These are phyloP conservation scores for Thraustochytrium sp. DNA, from an alignment of 352 stramenopile species.

Conservation along the genomic window DNA sequence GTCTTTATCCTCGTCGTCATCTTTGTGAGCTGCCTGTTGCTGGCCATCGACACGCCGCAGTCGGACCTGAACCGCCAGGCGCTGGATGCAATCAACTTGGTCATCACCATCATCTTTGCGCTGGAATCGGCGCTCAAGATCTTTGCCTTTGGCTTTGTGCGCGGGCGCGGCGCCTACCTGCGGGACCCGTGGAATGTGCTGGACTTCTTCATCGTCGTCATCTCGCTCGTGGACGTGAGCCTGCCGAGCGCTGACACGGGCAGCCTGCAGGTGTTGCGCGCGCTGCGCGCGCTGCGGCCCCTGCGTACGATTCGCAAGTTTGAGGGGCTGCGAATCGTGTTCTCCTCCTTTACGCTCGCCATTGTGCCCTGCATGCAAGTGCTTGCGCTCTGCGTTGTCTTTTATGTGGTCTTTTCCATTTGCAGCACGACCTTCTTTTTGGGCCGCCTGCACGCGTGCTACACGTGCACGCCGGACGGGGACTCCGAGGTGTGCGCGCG, in stretches of 20 bases:
- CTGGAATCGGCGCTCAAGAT: conserved; percentile 70
- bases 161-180: conserved; percentile 59
- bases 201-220: conserved; percentile 71
- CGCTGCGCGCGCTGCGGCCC: conserved; percentile 42
- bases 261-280: conserved; percentile 34
- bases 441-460: conserved; percentile 17
- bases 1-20: conserved; percentile 53
- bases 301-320: conserved; percentile 40
- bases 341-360: conserved; percentile 29
- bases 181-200: conserved; percentile 74
- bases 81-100: conserved; percentile 63
- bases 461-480: not conserved
- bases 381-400: conserved; percentile 8
- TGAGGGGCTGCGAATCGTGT: conserved; percentile 45
- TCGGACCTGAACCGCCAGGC: conserved; percentile 54
- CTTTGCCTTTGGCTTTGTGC: conserved; percentile 56
- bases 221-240: conserved; percentile 15
- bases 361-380: conserved; percentile 39
- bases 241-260: not conserved
- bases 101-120: conserved; percentile 70
- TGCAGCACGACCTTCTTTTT: conserved; percentile 20
- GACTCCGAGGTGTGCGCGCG: not conserved
- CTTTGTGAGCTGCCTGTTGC: conserved; percentile 68
- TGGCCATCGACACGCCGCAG: conserved; percentile 59
- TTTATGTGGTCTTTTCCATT: conserved; percentile 32